Evolutionary conservation across 768 basidiomycete genomes (phyloP).

Genomic region (Chalciporus sphaerocephalus): DNA sequence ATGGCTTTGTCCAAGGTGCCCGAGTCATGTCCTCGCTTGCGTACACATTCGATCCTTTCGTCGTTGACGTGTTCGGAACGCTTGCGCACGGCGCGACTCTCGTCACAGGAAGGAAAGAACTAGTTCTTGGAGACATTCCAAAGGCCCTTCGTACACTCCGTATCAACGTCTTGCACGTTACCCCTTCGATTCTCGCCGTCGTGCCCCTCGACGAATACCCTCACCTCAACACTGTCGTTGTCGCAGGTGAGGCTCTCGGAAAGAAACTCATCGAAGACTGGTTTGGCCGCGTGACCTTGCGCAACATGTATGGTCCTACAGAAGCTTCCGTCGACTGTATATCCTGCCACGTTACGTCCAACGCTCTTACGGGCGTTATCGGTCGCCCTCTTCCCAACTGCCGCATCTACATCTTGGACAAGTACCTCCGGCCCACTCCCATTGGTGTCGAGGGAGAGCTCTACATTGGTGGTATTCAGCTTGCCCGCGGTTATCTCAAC

Average conservation of each 20-base stretch:
- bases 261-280: constrained; percentile 24
- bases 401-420: constrained; percentile 28
- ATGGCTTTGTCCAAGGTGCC: constrained; percentile 21
- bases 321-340: constrained; percentile 31
- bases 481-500: constrained; percentile 21
- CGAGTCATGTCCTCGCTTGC: constrained; percentile 28
- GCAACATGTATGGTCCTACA: constrained; percentile 35
- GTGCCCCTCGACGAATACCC: constrained; percentile 26
- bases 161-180: constrained; percentile 26
- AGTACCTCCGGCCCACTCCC: constrained; percentile 25
- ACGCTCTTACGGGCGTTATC: constrained; percentile 22
- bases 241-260: constrained; percentile 23
- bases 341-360: constrained; percentile 22
- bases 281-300: constrained; percentile 23
- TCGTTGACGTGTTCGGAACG: constrained; percentile 17
- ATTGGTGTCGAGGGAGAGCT: constrained; percentile 28
- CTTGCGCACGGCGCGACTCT: constrained; percentile 20
- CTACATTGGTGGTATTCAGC: constrained; percentile 20
- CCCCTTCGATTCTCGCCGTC: constrained; percentile 29
- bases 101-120: constrained; percentile 21
- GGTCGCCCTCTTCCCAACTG: constrained; percentile 31
- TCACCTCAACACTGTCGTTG: constrained; percentile 25
- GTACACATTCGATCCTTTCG: constrained; percentile 29
- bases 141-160: constrained; percentile 26
- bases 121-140: constrained; percentile 29